phyloP scores from a whole-genome alignment of 805 yeast genomes.

The Myxozyma kluyveri region DNA sequence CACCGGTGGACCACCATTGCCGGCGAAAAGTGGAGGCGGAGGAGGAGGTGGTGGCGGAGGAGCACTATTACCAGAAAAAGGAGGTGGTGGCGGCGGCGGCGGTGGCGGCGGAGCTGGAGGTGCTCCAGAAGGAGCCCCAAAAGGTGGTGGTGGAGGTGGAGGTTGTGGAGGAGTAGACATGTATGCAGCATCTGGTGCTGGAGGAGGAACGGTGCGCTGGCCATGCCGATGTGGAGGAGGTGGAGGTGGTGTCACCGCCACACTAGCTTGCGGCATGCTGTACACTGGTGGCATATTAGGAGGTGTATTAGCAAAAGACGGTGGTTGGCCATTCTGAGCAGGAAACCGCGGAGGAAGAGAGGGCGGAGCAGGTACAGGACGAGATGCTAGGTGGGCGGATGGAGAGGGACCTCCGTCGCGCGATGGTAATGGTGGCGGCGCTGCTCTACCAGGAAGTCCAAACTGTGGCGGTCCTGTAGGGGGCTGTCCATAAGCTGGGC shows the following conservation, averaged over 20 bases:
- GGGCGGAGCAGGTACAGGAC: slow-evolving; percentile 30
- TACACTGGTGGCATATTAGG: neutral
- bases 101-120: slow-evolving; percentile 4
- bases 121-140: slow-evolving; percentile 7
- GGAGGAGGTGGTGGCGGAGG: slow-evolving; percentile 27
- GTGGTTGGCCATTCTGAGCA: slow-evolving; percentile 23
- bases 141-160: slow-evolving; percentile 18
- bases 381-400: slow-evolving; percentile 13
- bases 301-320: slow-evolving; percentile 9
- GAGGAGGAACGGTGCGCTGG: slow-evolving; percentile 10
- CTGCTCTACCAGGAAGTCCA: slow-evolving; percentile 32
- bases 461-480: slow-evolving; percentile 9
- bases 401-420: slow-evolving; percentile 10
- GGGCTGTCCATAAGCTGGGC: slow-evolving; percentile 9
- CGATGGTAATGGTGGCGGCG: slow-evolving; percentile 26
- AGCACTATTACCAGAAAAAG: neutral
- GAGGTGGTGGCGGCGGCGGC: slow-evolving; percentile 2
- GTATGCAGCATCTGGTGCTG: slow-evolving; percentile 12
- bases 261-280: no score
- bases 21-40: slow-evolving; percentile 19
- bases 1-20: slow-evolving; percentile 16
- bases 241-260: slow-evolving; percentile 18
- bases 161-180: slow-evolving; percentile 6
- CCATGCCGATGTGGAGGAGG: slow-evolving; percentile 28
- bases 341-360: slow-evolving; percentile 36